A percentile compares a stretch with the other conserved stretches of the same genome.
phyloP scores from a whole-genome alignment of 192 early-diverging fungal species.

The Allomyces macrogynus region DNA sequence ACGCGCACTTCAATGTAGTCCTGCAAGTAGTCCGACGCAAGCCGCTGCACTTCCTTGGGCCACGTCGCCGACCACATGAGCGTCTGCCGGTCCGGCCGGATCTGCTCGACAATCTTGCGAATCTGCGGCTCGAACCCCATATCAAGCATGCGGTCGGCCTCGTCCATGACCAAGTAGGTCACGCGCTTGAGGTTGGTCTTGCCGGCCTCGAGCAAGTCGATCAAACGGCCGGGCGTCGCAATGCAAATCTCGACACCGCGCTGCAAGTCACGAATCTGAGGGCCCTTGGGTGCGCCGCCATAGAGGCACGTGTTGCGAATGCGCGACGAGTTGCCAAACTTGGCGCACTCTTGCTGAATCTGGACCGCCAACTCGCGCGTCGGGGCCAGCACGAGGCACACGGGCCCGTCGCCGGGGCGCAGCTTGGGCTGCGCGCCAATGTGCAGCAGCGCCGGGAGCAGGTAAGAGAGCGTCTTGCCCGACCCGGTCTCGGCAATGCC shows the following conservation, averaged over 20 bases:
- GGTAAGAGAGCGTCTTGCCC: slow-evolving; percentile 87
- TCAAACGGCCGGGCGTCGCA: slow-evolving; percentile 86
- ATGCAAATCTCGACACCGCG: slow-evolving; percentile 57
- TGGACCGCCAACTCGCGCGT: slow-evolving; percentile 38
- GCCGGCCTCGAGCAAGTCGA: slow-evolving; percentile 77
- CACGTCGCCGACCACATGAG: slow-evolving; percentile 95
- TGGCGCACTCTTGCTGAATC: slow-evolving; percentile 35
- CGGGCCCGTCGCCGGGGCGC: slow-evolving; percentile 85
- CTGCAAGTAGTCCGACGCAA: slow-evolving; percentile 60
- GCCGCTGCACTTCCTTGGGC: slow-evolving; percentile 71
- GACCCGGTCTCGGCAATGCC: slow-evolving; percentile 96
- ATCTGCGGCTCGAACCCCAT: slow-evolving; percentile 83
- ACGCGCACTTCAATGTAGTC: slow-evolving; percentile 66
- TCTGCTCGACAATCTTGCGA: slow-evolving; percentile 59
- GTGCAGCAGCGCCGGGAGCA: slow-evolving; percentile 73
- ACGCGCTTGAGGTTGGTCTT: slow-evolving; percentile 57
- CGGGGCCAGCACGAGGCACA: slow-evolving; percentile 66
- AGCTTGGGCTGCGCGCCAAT: slow-evolving; percentile 88
- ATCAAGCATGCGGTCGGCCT: slow-evolving; percentile 96
- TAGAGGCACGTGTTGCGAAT: slow-evolving; percentile 62
- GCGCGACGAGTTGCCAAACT: slow-evolving; percentile 40
- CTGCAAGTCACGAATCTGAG: slow-evolving; percentile 38
- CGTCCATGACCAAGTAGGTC: slow-evolving; percentile 79
- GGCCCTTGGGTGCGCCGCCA: slow-evolving; percentile 68
- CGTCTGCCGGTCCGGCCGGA: slow-evolving; percentile 58